Evolutionary conservation across 192 early-diverging fungal species (phyloP).

Genomic region (Coemansia sp.): DNA sequence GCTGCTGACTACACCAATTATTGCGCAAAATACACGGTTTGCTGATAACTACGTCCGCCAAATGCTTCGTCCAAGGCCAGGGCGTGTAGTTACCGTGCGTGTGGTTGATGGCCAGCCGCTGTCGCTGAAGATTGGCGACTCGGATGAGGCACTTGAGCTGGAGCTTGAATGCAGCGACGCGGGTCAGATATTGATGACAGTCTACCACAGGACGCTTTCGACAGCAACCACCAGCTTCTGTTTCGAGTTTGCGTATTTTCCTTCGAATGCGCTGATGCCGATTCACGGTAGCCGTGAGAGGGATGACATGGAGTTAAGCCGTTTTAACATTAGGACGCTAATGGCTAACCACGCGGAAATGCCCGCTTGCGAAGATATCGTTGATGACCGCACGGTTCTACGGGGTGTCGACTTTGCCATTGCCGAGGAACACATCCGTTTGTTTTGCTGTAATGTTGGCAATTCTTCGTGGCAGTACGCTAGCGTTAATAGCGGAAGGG

Average conservation of each 20-base stretch:
- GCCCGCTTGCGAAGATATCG: slow-evolving; percentile 67
- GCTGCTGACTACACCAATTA: slow-evolving; percentile 64
- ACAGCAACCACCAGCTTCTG: slow-evolving; percentile 17
- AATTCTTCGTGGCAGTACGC: background rate
- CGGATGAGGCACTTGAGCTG: slow-evolving; percentile 68
- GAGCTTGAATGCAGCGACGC: slow-evolving; percentile 67
- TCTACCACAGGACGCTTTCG: background rate
- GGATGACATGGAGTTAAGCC: slow-evolving; percentile 46
- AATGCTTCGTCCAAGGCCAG: slow-evolving; percentile 59
- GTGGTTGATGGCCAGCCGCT: background rate
- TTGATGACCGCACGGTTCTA: background rate
- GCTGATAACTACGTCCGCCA: slow-evolving; percentile 60
- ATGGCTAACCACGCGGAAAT: slow-evolving; percentile 59
- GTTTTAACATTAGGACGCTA: slow-evolving; percentile 75
- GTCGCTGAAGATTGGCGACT: background rate
- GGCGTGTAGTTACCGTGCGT: slow-evolving; percentile 27
- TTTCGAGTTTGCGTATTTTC: background rate
- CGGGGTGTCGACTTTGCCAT: background rate
- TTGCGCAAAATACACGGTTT: slow-evolving; percentile 68
- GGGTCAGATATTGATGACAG: slow-evolving; percentile 8
- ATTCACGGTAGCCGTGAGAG: background rate
- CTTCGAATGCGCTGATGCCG: background rate
- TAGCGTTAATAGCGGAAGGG: background rate
- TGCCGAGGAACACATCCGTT: background rate
- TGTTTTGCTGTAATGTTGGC: background rate